These are phyloP conservation scores for Phoenix roebelenii DNA, from an alignment of 176 grass and related monocot species.

Conservation along the genomic window DNA sequence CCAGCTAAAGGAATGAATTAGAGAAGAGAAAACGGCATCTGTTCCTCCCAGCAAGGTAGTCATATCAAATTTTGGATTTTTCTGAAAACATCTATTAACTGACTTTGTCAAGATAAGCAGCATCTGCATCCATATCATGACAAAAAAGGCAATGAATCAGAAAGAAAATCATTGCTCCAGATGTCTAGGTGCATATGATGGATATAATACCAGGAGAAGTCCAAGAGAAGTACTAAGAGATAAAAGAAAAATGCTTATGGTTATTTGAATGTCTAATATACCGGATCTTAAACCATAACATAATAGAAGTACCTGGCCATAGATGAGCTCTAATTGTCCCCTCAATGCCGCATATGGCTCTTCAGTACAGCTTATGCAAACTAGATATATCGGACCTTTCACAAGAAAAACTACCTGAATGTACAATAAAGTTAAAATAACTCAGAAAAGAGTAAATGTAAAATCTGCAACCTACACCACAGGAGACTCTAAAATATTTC, in stretches of 20 bases:
- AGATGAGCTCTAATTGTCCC: constrained; percentile 89
- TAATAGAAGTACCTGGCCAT: constrained; percentile 68
- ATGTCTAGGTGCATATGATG: too few relatives aligned
- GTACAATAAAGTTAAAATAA: background rate
- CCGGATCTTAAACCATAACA: too few relatives aligned
- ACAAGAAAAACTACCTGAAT: constrained; percentile 91
- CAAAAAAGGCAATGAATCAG: background rate
- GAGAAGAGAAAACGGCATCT: constrained; percentile 83
- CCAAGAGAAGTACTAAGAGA: too few relatives aligned
- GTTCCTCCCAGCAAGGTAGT: constrained; percentile 75
- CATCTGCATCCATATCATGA: constrained; percentile 46
- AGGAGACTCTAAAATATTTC: too few relatives aligned
- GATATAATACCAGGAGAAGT: too few relatives aligned
- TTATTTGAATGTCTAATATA: too few relatives aligned
- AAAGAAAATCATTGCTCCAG: background rate
- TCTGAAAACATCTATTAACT: constrained; percentile 91
- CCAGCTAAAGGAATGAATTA: constrained; percentile 91
- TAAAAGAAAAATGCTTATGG: too few relatives aligned
- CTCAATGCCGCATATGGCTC: constrained; percentile 72
- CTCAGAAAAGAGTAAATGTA: too few relatives aligned
- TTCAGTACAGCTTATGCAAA: constrained; percentile 94
- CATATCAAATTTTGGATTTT: constrained; percentile 98
- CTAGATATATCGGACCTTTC: constrained; percentile 95
- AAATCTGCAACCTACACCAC: too few relatives aligned
- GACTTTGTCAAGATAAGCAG: constrained; percentile 97